A percentile compares a stretch with the other conserved stretches of the same genome.
Conservation (phyloP, 371 early-diverging fungal species). For the Haplosporangium sp. region DNA sequence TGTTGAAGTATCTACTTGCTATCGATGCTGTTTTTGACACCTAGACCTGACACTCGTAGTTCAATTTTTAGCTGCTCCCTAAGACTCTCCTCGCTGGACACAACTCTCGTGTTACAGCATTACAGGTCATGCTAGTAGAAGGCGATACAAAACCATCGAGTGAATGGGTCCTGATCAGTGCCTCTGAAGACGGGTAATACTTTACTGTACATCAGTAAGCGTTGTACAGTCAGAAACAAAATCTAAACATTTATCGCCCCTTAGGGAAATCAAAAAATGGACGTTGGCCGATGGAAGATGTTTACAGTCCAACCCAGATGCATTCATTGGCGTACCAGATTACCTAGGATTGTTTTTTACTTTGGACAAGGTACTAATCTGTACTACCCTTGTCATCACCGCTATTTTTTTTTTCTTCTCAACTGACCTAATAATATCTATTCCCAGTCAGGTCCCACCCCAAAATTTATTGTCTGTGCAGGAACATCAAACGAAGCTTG, state of each 20-base stretch:
- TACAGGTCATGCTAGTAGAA: slow-evolving; percentile 64
- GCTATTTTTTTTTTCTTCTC: no score
- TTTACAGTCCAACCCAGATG: slow-evolving; percentile 68
- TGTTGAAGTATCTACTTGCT: neutral
- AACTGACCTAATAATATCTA: neutral
- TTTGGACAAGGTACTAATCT: slow-evolving; percentile 57
- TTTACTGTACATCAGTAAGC: no score
- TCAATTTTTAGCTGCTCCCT: slow-evolving; percentile 56
- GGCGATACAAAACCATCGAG: slow-evolving; percentile 59
- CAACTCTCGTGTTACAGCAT: slow-evolving; percentile 64
- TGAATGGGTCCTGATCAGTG: slow-evolving; percentile 73
- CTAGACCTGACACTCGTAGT: no score
- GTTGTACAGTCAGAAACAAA: no score
- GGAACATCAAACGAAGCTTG: slow-evolving; percentile 49
- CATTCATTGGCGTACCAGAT: slow-evolving; percentile 69
- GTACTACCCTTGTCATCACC: no score
- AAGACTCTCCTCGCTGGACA: slow-evolving; percentile 72
- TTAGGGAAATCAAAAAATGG: slow-evolving; percentile 80
- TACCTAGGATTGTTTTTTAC: slow-evolving; percentile 54
- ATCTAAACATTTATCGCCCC: no score
- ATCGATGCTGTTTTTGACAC: no score
- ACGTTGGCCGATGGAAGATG: slow-evolving; percentile 78
- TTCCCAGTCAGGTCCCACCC: slow-evolving; percentile 14
- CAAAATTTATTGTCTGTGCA: slow-evolving; percentile 36
- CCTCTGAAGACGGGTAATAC: slow-evolving; percentile 74